Evolutionary conservation across 2,329 filamentous ascomycete species (phyloP).

Genomic region (Fusarium nelsonii): DNA sequence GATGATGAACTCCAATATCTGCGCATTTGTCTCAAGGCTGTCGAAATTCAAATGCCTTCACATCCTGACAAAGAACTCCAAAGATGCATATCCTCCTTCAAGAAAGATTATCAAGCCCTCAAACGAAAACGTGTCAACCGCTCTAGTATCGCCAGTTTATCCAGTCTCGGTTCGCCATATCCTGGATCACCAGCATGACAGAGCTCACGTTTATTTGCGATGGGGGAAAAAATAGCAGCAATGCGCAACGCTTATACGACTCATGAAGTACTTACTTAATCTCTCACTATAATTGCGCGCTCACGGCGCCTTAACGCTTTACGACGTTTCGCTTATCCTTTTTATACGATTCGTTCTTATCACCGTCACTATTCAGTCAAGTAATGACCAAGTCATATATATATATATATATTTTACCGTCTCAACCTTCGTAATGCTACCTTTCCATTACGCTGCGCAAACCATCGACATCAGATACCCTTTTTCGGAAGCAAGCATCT

Average conservation of each 20-base stretch:
- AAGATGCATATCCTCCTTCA: constrained; percentile 71
- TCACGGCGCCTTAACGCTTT: constrained; percentile 36
- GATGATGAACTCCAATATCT: constrained; percentile 72
- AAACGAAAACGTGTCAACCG: constrained; percentile 60
- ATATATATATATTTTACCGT: constrained; percentile 3
- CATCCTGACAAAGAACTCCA: constrained; percentile 68
- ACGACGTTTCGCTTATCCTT: constrained; percentile 30
- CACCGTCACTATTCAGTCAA: constrained; percentile 4
- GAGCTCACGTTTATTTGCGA: constrained; percentile 1
- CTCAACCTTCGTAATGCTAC: constrained; percentile 19
- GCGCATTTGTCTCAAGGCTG: constrained; percentile 71
- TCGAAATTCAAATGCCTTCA: constrained; percentile 69
- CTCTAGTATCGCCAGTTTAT: constrained; percentile 48
- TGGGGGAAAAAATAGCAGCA: constrained; percentile 19
- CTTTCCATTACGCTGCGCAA: constrained; percentile 11
- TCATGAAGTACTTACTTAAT: constrained; percentile 35
- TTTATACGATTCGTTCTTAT: constrained; percentile 16
- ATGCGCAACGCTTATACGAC: constrained; percentile 37
- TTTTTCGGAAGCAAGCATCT: constrained; percentile 36
- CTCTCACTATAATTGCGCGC: constrained; percentile 25
- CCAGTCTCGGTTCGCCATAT: constrained; percentile 47
- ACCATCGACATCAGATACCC: constrained; percentile 38
- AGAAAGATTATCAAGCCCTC: constrained; percentile 66
- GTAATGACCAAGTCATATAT: constrained; percentile 11
- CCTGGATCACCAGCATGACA: constrained; percentile 44